These are phyloP conservation scores for Coniferiporia sulphurascens DNA, from an alignment of 1,284 basidiomycete species.

Conservation along the genomic window DNA sequence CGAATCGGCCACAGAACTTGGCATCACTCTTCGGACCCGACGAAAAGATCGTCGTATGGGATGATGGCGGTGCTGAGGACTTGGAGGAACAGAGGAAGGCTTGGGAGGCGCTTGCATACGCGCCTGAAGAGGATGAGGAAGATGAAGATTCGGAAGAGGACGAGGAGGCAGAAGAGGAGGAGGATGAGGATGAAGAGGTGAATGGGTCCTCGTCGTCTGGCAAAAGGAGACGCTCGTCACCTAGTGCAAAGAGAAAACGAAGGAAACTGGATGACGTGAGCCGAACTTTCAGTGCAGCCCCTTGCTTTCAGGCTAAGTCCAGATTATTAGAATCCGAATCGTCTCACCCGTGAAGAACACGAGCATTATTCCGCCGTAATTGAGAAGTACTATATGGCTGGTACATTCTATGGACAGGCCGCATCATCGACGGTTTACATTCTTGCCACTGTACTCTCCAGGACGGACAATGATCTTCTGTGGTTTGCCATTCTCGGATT, in stretches of 20 bases:
- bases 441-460: conserved; percentile 83
- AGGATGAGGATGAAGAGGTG: conserved; percentile 30
- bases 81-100: conserved; percentile 64
- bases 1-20: conserved; percentile 87
- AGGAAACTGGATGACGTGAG: conserved; percentile 44
- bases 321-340: conserved; percentile 31
- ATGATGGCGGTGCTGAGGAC: conserved; percentile 74
- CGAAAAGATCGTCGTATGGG: conserved; percentile 79
- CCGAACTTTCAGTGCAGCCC: conserved; percentile 20
- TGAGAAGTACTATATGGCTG: conserved; percentile 80
- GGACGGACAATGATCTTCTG: conserved; percentile 89
- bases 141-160: conserved; percentile 41
- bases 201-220: conserved; percentile 32
- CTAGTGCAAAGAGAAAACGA: conserved; percentile 42
- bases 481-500: conserved; percentile 96
- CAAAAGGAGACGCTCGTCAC: conserved; percentile 45
- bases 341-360: conserved; percentile 68
- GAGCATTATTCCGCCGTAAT: conserved; percentile 58
- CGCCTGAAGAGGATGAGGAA: conserved; percentile 41
- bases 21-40: conserved; percentile 81
- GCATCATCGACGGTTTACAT: conserved; percentile 88
- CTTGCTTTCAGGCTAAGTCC: not conserved
- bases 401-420: conserved; percentile 87
- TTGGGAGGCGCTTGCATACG: conserved; percentile 68
- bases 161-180: conserved; percentile 34